A percentile compares a stretch with the other conserved stretches of the same genome.
Evolutionary conservation across 306 rosid species (phyloP).

Genomic region (Cucumis melo): DNA sequence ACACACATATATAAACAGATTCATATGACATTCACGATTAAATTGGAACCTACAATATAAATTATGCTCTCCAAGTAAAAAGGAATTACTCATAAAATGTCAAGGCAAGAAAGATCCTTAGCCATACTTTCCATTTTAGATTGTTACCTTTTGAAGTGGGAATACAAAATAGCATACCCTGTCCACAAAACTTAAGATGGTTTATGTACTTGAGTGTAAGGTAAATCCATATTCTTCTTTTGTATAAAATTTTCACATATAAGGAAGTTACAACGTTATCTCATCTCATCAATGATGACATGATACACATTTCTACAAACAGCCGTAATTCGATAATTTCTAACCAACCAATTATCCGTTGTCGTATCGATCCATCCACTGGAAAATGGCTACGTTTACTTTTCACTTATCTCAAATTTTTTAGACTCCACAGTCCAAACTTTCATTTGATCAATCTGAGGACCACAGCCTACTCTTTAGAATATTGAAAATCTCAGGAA

Average conservation of each 20-base stretch:
- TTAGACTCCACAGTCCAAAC: neutral
- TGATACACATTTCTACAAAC: conserved; percentile 5
- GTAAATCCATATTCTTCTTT: conserved; percentile 1
- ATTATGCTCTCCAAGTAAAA: neutral
- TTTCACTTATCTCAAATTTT: neutral
- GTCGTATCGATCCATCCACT: neutral
- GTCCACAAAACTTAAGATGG: neutral
- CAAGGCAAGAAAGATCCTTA: neutral
- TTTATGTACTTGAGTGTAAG: neutral
- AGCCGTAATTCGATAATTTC: neutral
- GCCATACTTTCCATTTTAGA: neutral
- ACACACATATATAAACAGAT: neutral
- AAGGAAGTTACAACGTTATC: neutral
- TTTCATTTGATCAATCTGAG: neutral
- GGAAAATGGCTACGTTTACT: neutral
- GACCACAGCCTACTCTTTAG: conserved; percentile 23
- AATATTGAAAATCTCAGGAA: conserved; percentile 31
- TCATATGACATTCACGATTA: neutral
- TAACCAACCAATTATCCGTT: neutral
- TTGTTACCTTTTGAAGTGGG: neutral
- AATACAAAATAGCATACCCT: neutral
- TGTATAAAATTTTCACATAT: neutral
- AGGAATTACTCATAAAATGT: no score
- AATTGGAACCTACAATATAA: neutral
- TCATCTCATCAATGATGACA: neutral